Conservation (phyloP, 768 basidiomycete species). For the Hypholoma sublateritium region DNA sequence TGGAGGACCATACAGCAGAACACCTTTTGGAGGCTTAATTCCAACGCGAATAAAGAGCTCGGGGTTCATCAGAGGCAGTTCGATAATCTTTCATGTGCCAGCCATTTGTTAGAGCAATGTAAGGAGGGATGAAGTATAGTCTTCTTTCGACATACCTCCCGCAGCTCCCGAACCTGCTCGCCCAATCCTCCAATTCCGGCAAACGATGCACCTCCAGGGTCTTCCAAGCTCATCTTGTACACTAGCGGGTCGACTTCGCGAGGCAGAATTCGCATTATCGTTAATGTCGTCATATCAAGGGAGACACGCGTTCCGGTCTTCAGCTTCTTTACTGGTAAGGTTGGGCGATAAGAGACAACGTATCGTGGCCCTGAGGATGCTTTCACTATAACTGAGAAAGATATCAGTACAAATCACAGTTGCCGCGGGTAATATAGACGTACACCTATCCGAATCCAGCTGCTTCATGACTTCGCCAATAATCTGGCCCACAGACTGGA, state of each 20-base stretch:
- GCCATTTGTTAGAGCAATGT: background rate
- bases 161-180: slow-evolving; percentile 94
- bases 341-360: slow-evolving; percentile 94
- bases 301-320: slow-evolving; percentile 95
- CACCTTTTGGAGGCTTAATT: slow-evolving; percentile 95
- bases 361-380: slow-evolving; percentile 98
- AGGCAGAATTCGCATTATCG: slow-evolving; percentile 97
- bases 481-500: slow-evolving; percentile 98
- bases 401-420: background rate
- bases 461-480: slow-evolving; percentile 99
- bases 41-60: slow-evolving; percentile 95
- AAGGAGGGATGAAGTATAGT: background rate
- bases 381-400: slow-evolving; percentile 86
- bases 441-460: slow-evolving; percentile 95
- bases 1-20: slow-evolving; percentile 93
- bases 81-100: slow-evolving; percentile 69
- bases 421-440: slow-evolving; percentile 27
- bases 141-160: slow-evolving; percentile 64
- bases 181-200: slow-evolving; percentile 95
- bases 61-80: slow-evolving; percentile 90
- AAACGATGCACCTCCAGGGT: slow-evolving; percentile 93
- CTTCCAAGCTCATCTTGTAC: slow-evolving; percentile 99
- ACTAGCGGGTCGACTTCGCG: slow-evolving; percentile 97
- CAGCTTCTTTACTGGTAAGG: slow-evolving; percentile 88
- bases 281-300: slow-evolving; percentile 98